These are phyloP conservation scores for Tetrahymena malaccensis DNA, from an alignment of 73 alveolate genomes.

Conservation along the genomic window DNA sequence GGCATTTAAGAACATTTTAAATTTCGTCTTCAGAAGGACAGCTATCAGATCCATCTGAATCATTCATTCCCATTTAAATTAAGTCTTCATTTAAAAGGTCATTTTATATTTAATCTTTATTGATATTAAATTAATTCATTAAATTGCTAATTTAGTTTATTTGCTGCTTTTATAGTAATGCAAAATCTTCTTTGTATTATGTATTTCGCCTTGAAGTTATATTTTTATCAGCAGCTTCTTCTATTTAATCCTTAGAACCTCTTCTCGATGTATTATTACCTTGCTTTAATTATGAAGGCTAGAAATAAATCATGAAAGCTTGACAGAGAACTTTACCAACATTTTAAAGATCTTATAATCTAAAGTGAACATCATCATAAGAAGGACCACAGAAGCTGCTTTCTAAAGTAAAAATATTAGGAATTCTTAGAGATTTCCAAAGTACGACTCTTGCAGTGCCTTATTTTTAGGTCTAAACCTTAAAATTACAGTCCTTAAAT, in stretches of 20 bases:
- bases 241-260: background rate
- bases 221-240: background rate
- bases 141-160: background rate
- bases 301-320: background rate
- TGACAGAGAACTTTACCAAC: background rate
- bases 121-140: background rate
- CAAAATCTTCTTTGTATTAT: background rate
- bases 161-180: background rate
- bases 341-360: background rate
- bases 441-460: slow-evolving; percentile 60
- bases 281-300: background rate
- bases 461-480: slow-evolving; percentile 51
- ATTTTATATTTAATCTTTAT: background rate
- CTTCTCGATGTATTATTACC: background rate
- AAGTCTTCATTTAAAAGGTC: background rate
- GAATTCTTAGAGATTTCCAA: slow-evolving; percentile 56
- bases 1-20: background rate
- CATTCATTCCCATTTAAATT: background rate
- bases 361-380: background rate
- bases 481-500: slow-evolving; percentile 54
- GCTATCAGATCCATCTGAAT: background rate
- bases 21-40: background rate
- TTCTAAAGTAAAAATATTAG: background rate
- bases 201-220: background rate
- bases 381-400: background rate